Evolutionary conservation across 2,329 filamentous ascomycete genomes (phyloP), one percentile per base, ranked within the genome.

Genomic region (Aureobasidium uvarum): DNA sequence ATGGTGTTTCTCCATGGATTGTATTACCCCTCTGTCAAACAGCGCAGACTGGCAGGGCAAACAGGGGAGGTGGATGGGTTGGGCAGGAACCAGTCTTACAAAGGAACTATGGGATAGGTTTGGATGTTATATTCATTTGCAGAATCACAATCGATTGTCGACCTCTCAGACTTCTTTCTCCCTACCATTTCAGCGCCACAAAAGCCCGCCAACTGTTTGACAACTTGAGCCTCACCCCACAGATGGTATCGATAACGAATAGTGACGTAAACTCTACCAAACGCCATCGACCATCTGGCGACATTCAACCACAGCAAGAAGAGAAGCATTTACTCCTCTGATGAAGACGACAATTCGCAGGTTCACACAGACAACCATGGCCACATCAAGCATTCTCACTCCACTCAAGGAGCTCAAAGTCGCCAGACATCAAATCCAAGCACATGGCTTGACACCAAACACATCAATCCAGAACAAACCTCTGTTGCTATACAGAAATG

Each of bases 401-500:
- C 76, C 83, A 16, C 75, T 85, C 18, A 75, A 79, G 38, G 76
- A 82, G 3, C 80, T 90, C 65, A 77, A 77, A 36, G 78, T 89
- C n/a, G 84, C 84, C 43, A 80, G 77, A 20, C 82, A 87, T 72
- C 77, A 81, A 31, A 89, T 91, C 66, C 83, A 86, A 5, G 76
- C 82, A 14, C 82, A 86, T 74, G 73, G 75, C 31, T 76, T 80
- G 5, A 80, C 86, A 41, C 87, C 88, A 23, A 91, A 91, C 73
- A 88, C 86, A 45, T 85, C 84, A 5, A 81, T 88, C 64, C 84
- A 86, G 71, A 76, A 81, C 64, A 86, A 85, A 68, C 87, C 87
- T 0, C 80, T 91, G 31, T 73, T 89, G 51, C 85, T 90, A 73
- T 90, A 90, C 75, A 86, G 87, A 72, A 78, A 76, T 16, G 84